Evolutionary conservation across 345 rosid genomes (phyloP).

Genomic region (Dipteronia dyeriana): DNA sequence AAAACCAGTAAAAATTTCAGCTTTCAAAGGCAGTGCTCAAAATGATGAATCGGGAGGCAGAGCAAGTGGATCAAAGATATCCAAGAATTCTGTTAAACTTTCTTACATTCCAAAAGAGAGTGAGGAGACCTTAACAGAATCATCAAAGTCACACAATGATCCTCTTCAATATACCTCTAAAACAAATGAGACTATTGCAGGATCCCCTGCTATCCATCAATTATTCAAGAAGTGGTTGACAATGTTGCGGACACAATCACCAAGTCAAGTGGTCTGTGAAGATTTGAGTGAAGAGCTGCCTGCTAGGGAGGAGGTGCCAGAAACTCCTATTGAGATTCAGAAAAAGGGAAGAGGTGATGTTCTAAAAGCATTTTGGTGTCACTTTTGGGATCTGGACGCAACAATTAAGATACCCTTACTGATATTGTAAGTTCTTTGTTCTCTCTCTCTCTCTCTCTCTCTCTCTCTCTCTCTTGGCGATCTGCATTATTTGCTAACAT

Average conservation of each 20-base stretch:
- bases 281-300: conserved; percentile 50
- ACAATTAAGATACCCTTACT: conserved; percentile 68
- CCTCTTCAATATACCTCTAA: conserved; percentile 67
- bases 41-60: conserved; percentile 59
- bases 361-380: conserved; percentile 48
- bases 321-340: conserved; percentile 34
- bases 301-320: conserved; percentile 34
- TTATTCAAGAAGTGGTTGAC: conserved; percentile 85
- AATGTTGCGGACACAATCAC: conserved; percentile 54
- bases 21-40: conserved; percentile 72
- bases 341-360: conserved; percentile 35
- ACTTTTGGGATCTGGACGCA: conserved; percentile 69
- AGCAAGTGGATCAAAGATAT: conserved; percentile 50
- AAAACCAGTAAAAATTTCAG: conserved; percentile 60
- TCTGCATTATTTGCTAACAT: conserved; percentile 10
- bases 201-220: conserved; percentile 71
- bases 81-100: conserved; percentile 59
- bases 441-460: background rate
- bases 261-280: conserved; percentile 51
- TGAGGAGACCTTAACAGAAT: conserved; percentile 49
- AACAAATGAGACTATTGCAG: conserved; percentile 51
- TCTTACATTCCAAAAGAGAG: conserved; percentile 70
- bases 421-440: conserved; percentile 65
- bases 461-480: background rate
- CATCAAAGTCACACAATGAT: conserved; percentile 60